Evolutionary conservation across 441 rosid genomes (phyloP).

Genomic region (Monsonia emarginata): DNA sequence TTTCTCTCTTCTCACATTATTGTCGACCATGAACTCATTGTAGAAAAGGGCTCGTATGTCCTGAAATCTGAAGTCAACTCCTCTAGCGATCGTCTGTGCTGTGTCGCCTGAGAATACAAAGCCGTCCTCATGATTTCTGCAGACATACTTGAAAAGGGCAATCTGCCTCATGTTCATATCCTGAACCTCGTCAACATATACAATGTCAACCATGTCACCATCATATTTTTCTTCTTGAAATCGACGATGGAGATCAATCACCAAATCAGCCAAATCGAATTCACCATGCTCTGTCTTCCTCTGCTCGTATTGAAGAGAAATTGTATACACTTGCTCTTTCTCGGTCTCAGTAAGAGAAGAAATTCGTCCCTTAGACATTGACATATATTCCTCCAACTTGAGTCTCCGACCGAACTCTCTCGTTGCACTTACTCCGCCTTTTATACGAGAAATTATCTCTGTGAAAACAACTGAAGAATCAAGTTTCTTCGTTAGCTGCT

Average conservation of each 20-base stretch:
- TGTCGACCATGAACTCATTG: conserved; percentile 1
- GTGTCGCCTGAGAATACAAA: conserved; percentile 14
- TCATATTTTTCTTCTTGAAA: not conserved
- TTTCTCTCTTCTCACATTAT: not conserved
- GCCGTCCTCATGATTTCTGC: conserved; percentile 13
- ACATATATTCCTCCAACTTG: conserved; percentile 4
- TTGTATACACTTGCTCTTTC: conserved; percentile 1
- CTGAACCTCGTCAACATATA: conserved; percentile 21
- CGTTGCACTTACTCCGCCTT: conserved; percentile 7
- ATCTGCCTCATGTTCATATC: conserved; percentile 20
- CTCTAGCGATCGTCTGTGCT: conserved; percentile 22
- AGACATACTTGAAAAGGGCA: conserved; percentile 18
- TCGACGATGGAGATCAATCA: conserved; percentile 15
- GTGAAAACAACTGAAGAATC: conserved; percentile 20
- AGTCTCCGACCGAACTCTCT: not conserved
- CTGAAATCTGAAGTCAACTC: conserved; percentile 26
- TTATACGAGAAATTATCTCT: conserved; percentile 16
- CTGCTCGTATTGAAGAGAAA: conserved; percentile 17
- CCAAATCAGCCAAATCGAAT: conserved; percentile 18
- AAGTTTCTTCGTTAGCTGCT: conserved; percentile 10
- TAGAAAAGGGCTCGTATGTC: conserved; percentile 24
- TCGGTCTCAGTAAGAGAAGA: conserved; percentile 2
- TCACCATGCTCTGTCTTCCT: conserved; percentile 14
- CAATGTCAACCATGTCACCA: conserved; percentile 12
- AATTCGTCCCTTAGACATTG: conserved; percentile 8